phyloP scores from a whole-genome alignment of 768 basidiomycete species.

The Russula griseocarnosa region DNA sequence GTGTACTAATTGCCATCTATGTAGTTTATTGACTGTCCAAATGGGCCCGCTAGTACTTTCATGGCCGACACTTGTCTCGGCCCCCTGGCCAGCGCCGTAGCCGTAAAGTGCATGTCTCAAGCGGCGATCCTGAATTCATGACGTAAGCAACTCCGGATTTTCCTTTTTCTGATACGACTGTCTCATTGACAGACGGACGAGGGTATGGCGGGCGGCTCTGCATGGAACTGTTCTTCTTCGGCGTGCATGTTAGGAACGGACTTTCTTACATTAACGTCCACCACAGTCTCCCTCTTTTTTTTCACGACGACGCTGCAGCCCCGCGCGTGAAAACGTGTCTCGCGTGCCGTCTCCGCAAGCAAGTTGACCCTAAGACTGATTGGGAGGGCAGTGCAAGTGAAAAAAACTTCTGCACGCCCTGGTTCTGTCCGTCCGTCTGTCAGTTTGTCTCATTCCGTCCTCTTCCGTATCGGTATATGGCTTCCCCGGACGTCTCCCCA shows the following conservation, averaged over 20 bases:
- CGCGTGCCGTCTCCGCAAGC: not conserved
- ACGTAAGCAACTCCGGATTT: conserved; percentile 19
- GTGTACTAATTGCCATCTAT: not conserved
- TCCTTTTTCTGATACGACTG: conserved; percentile 22
- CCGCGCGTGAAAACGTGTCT: conserved; percentile 6
- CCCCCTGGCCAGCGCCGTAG: not conserved
- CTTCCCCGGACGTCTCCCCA: conserved; percentile 13
- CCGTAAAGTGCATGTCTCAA: not conserved
- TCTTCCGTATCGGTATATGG: conserved; percentile 4
- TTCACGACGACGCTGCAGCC: not conserved
- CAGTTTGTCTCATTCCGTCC: not conserved
- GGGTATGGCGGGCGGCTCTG: not conserved
- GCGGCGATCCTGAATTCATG: conserved; percentile 9
- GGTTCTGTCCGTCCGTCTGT: not conserved
- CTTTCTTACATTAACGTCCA: conserved; percentile 14
- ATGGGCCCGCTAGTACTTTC: not conserved
- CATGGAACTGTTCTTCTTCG: no score
- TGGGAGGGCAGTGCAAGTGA: not conserved
- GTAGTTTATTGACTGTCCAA: not conserved
- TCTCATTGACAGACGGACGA: not conserved
- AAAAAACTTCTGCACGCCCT: not conserved
- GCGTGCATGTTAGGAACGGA: not conserved
- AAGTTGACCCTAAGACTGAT: not conserved
- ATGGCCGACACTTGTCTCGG: not conserved
- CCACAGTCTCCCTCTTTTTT: not conserved